phyloP scores from a whole-genome alignment of 441 rosid genomes.

The Brassica balearica region DNA sequence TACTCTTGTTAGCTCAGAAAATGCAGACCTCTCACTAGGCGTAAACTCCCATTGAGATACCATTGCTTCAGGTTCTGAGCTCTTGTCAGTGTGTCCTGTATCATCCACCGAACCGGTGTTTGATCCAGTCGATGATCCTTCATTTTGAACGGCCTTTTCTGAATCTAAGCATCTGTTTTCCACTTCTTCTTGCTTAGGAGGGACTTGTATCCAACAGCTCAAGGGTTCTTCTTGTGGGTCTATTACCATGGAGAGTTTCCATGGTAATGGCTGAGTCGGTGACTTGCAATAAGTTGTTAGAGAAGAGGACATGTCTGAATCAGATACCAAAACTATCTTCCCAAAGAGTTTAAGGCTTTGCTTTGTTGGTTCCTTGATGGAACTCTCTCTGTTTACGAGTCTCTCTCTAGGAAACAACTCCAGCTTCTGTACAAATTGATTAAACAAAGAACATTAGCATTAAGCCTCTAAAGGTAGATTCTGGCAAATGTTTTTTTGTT shows the following conservation, averaged over 20 bases:
- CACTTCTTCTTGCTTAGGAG: background rate
- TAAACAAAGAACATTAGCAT: slow-evolving; percentile 5
- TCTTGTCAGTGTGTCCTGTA: slow-evolving; percentile 51
- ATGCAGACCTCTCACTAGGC: slow-evolving; percentile 44
- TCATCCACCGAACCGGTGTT: slow-evolving; percentile 55
- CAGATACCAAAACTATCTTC: slow-evolving; percentile 59
- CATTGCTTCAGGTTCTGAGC: slow-evolving; percentile 43
- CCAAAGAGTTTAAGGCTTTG: slow-evolving; percentile 78
- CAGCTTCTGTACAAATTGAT: slow-evolving; percentile 48
- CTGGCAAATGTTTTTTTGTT: too few relatives aligned
- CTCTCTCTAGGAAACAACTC: slow-evolving; percentile 47
- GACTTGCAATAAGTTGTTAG: slow-evolving; percentile 35
- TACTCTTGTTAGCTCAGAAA: background rate
- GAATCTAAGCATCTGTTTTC: slow-evolving; percentile 39
- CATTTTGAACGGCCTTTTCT: slow-evolving; percentile 46
- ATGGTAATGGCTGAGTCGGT: slow-evolving; percentile 47
- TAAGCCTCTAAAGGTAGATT: background rate
- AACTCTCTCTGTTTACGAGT: slow-evolving; percentile 32
- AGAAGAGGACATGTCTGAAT: slow-evolving; percentile 45
- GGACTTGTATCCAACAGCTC: slow-evolving; percentile 9
- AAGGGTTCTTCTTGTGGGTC: slow-evolving; percentile 31
- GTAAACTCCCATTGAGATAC: slow-evolving; percentile 41
- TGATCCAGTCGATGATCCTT: slow-evolving; percentile 63
- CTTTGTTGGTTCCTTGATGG: slow-evolving; percentile 46
- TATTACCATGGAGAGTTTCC: slow-evolving; percentile 39